These are phyloP conservation scores for Candolleomyces eurysporus DNA, from an alignment of 768 basidiomycete species.

Conservation along the genomic window DNA sequence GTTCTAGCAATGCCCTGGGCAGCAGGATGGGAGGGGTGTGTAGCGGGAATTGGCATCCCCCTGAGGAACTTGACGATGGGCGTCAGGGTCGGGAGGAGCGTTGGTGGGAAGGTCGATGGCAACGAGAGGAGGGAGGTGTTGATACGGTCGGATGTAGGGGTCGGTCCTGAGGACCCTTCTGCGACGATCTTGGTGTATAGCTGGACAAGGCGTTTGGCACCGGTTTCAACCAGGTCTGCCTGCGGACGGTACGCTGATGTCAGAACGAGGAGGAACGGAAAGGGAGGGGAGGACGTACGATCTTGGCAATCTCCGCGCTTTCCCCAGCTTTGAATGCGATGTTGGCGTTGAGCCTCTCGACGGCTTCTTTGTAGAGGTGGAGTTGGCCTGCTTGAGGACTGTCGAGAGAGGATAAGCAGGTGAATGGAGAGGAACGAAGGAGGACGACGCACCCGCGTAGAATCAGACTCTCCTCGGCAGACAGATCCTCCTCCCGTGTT, in stretches of 20 bases:
- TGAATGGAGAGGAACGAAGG: neutral
- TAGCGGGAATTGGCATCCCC: conserved; percentile 69
- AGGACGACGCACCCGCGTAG: too few relatives aligned
- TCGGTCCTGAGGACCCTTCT: conserved; percentile 68
- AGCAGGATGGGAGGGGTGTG: conserved; percentile 82
- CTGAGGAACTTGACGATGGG: conserved; percentile 71
- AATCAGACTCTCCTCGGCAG: too few relatives aligned
- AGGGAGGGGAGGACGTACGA: neutral
- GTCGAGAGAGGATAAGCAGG: neutral
- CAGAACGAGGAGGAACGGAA: neutral
- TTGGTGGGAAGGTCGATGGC: conserved; percentile 48
- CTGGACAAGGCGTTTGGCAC: conserved; percentile 78
- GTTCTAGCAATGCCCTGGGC: conserved; percentile 61
- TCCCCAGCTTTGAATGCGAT: conserved; percentile 61
- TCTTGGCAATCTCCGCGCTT: neutral
- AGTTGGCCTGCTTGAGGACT: conserved; percentile 75
- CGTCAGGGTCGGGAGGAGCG: conserved; percentile 49
- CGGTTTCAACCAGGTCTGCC: conserved; percentile 72
- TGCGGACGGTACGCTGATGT: neutral
- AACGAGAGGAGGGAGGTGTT: neutral
- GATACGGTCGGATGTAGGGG: conserved; percentile 18
- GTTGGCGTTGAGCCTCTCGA: conserved; percentile 75
- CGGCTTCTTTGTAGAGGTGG: conserved; percentile 61
- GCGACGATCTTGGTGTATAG: conserved; percentile 88
- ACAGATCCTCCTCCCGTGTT: conserved; percentile 26